Evolutionary conservation across 2,329 filamentous ascomycete species (phyloP), one percentile per base, ranked within the genome.

Genomic region (Zymoseptoria brevis): DNA sequence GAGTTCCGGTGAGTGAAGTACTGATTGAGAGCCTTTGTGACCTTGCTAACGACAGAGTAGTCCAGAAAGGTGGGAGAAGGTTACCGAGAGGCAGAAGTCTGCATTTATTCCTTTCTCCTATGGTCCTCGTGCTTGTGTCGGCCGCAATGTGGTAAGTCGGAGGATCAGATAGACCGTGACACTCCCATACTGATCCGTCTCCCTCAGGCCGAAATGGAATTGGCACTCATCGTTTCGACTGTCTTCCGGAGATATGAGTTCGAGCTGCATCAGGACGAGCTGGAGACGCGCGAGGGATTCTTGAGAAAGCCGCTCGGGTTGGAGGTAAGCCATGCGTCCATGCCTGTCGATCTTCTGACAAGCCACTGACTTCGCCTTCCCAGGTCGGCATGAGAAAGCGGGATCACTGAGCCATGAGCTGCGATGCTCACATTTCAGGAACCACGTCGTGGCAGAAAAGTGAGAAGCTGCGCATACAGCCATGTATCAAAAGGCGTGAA

Each of bases 101-200:
- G 67, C 69, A 0, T 76, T 76, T 60, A 75, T 75, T 53, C 73
- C 74, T 6, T 77, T 77, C 62, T 75, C 72, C 22, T 74, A 75
- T 58, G 75, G 74, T 1, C 74, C 75, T 7, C 67, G 75, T 13
- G 72, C 75, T n/a, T 77, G 75, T 58, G 73, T 77, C 30, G 75
- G 75, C 3, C 70, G 74, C 50, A 76, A 77, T 60, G 71, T 77
- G 24, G 64, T 65, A 57, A 60, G 64, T 64, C 11, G 30, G 16
- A 53, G 16, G 19, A 19, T 26, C 51, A 22, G n/a, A 22, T 4
- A 4, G 19, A 8, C 7, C 22, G 16, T 8, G 7, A 21, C 22
- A 13, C 6, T 19, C 16, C 41, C 52, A 30, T 50, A 50, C 57
- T 58, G 54, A 58, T 41, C 13, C 9, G 8, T 50, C 6, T 29